phyloP scores from a whole-genome alignment of 306 rosid species.

The Cucumis hystrix region DNA sequence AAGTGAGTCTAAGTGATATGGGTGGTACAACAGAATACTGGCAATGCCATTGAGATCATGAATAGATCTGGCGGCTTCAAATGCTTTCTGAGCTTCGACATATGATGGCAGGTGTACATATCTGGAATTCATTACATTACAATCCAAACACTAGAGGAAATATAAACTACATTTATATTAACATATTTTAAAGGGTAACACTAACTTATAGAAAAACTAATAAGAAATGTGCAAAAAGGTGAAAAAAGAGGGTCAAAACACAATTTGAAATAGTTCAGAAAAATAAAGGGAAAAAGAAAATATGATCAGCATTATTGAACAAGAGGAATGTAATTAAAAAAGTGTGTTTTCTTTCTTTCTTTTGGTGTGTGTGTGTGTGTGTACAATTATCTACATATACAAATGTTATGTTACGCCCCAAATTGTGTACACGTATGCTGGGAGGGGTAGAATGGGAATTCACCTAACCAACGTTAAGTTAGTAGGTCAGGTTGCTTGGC shows the following conservation, averaged over 20 bases:
- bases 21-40: slow-evolving; percentile 41
- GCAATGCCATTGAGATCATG: slow-evolving; percentile 74
- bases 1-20: slow-evolving; percentile 79
- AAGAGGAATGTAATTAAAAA: neutral
- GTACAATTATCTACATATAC: neutral
- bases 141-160: neutral
- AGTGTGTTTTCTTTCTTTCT: too few species aligned
- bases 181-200: neutral
- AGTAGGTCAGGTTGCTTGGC: too few species aligned
- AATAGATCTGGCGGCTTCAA: slow-evolving; percentile 79
- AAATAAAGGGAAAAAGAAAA: neutral
- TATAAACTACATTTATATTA: neutral
- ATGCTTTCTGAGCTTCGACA: slow-evolving; percentile 55
- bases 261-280: neutral
- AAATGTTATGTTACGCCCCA: too few species aligned
- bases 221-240: neutral
- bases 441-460: too few species aligned
- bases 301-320: neutral
- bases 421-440: too few species aligned
- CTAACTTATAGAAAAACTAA: neutral
- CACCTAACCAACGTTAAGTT: too few species aligned
- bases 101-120: slow-evolving; percentile 54
- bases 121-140: slow-evolving; percentile 17
- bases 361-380: too few species aligned
- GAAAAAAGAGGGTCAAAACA: neutral